Conservation (phyloP, 2,329 filamentous ascomycete genomes). For the Claviceps fusiformis region DNA sequence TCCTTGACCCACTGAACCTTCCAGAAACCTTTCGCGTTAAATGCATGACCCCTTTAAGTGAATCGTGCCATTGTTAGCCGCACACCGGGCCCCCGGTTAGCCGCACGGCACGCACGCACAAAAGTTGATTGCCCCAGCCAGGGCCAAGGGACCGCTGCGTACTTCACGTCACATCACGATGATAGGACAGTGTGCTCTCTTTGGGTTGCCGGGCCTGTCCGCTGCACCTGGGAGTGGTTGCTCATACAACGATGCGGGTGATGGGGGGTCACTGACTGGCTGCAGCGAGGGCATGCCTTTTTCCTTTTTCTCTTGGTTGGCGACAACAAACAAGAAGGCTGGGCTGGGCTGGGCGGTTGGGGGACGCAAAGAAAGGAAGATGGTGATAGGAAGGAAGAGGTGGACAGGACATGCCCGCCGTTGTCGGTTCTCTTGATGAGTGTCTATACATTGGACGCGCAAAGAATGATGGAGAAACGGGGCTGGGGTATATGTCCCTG, state of each 20-base stretch:
- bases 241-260: constrained; percentile 5
- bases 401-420: not conserved
- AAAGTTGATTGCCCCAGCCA: not conserved
- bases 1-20: constrained; percentile 35
- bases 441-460: no score
- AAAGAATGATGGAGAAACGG: not conserved
- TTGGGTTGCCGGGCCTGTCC: not conserved
- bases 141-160: not conserved
- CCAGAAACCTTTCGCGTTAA: constrained; percentile 25
- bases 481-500: not conserved
- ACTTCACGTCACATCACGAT: constrained; percentile 1
- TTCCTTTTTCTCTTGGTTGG: not conserved
- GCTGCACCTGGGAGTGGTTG: constrained; percentile 2
- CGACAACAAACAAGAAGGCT: constrained; percentile 2
- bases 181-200: not conserved
- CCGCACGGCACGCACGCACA: not conserved
- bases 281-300: not conserved
- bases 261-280: not conserved
- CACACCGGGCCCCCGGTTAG: not conserved
- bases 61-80: not conserved
- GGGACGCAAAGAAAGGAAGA: not conserved
- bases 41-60: constrained; percentile 18
- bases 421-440: no score
- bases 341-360: not conserved
- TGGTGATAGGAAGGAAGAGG: not conserved